phyloP scores from a whole-genome alignment of 1,284 basidiomycete species.

The Marasmius sp. region DNA sequence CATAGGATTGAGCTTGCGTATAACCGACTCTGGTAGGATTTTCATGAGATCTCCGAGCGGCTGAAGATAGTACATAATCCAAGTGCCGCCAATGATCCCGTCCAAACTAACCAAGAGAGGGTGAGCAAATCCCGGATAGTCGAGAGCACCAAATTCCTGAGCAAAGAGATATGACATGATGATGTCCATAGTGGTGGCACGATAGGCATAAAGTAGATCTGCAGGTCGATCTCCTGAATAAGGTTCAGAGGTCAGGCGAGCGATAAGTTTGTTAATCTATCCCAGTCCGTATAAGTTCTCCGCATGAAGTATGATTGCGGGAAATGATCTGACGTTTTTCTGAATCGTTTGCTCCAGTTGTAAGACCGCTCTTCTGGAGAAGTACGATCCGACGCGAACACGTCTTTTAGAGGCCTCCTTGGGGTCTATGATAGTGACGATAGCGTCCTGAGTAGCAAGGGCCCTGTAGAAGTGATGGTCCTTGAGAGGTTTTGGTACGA shows the following conservation, averaged over 20 bases:
- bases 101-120: slow-evolving; percentile 27
- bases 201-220: slow-evolving; percentile 34
- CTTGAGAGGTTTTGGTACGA: background rate
- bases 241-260: background rate
- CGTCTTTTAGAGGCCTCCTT: background rate
- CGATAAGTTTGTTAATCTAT: background rate
- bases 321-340: background rate
- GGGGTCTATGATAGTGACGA: background rate
- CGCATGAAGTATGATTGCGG: no score
- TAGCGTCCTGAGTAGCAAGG: background rate
- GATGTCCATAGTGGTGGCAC: slow-evolving; percentile 35
- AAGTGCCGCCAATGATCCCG: background rate
- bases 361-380: background rate
- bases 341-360: background rate
- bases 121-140: slow-evolving; percentile 27
- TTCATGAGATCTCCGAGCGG: background rate
- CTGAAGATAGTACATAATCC: background rate
- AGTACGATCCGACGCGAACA: background rate
- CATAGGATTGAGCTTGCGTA: background rate
- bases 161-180: slow-evolving; percentile 36
- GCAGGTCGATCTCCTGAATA: slow-evolving; percentile 13
- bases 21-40: background rate
- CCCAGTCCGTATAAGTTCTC: background rate
- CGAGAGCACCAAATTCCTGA: slow-evolving; percentile 24
- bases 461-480: background rate